Evolutionary conservation across 257 asterid genomes (phyloP).

Genomic region (Rauvolfia tetraphylla): DNA sequence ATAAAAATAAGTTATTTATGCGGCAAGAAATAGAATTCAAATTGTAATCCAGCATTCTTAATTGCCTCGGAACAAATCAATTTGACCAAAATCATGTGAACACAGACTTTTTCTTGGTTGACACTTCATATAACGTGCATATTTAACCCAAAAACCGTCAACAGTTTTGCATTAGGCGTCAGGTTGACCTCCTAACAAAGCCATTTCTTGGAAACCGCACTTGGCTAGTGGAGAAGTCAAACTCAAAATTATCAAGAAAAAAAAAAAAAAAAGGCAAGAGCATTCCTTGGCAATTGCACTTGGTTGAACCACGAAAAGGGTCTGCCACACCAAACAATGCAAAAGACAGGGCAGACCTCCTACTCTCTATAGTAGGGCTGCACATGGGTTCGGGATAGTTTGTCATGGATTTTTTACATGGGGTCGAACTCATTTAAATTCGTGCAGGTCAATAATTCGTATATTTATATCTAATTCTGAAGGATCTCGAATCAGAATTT

Average conservation of each 20-base stretch:
- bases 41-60: no score
- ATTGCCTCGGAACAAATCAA: background rate
- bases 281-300: background rate
- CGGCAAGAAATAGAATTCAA: no score
- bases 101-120: background rate
- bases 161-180: background rate
- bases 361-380: no score
- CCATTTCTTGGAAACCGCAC: background rate
- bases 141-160: background rate
- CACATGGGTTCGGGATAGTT: no score
- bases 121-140: background rate
- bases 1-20: no score
- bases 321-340: no score
- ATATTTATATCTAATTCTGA: no score
- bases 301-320: background rate
- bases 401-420: no score
- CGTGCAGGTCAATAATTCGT: no score
- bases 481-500: no score
- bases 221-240: background rate
- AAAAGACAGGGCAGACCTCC: no score
- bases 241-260: background rate
- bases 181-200: background rate
- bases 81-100: background rate
- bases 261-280: background rate
- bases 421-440: no score